A percentile compares a stretch with the other conserved stretches of the same genome.
Conservation (phyloP, 371 early-diverging fungal genomes). For the Fennellomyces sp. region DNA sequence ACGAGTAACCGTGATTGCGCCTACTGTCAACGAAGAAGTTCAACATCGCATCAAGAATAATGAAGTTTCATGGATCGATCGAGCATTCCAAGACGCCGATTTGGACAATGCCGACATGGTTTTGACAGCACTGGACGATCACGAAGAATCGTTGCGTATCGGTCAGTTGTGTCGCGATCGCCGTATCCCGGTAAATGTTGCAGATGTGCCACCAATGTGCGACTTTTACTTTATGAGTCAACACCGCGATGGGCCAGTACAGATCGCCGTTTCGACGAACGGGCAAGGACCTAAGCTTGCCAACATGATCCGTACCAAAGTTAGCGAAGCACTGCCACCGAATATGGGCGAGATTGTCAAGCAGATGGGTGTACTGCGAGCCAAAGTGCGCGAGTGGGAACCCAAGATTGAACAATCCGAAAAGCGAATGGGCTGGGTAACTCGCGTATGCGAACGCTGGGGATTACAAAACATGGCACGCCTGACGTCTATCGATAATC, state of each 20-base stretch:
- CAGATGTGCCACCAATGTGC: conserved; percentile 88
- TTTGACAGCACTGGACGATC: conserved; percentile 81
- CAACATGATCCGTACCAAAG: conserved; percentile 71
- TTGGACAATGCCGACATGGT: conserved; percentile 72
- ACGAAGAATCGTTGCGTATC: conserved; percentile 70
- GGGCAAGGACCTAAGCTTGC: conserved; percentile 89
- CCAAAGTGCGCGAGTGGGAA: conserved; percentile 69
- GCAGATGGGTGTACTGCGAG: conserved; percentile 70
- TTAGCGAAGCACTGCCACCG: conserved; percentile 68
- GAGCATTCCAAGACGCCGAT: conserved; percentile 61
- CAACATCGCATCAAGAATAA: conserved; percentile 55
- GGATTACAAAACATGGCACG: conserved; percentile 39
- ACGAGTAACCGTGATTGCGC: conserved; percentile 71
- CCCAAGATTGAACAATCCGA: conserved; percentile 64
- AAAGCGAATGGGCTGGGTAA: conserved; percentile 86
- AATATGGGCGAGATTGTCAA: conserved; percentile 73
- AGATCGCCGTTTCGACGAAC: conserved; percentile 90
- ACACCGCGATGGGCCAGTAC: conserved; percentile 81
- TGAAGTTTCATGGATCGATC: conserved; percentile 66
- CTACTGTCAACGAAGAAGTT: conserved; percentile 69
- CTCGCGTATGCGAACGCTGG: conserved; percentile 66
- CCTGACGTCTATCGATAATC: conserved; percentile 20
- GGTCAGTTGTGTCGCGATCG: conserved; percentile 65
- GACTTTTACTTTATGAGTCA: conserved; percentile 94
- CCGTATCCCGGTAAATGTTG: conserved; percentile 90